Base-by-base conservation (phyloP, 257 asterid genomes). In the Rhazya stricta region DNA sequence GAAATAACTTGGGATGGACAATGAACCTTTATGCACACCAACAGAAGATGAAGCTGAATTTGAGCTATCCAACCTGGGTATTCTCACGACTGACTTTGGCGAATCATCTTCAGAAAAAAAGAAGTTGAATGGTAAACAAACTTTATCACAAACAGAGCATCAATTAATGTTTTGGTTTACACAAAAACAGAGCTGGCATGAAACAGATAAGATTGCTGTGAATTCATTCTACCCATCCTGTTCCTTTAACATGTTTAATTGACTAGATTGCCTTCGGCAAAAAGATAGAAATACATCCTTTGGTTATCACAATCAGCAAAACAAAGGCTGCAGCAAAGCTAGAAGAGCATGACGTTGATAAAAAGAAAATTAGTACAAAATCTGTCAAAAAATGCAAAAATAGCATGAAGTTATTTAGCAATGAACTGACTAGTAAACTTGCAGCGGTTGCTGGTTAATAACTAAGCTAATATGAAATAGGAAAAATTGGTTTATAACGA, bases 41-140 rank as follows among this genome's bases (percentile, higher is more conserved):
- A 54, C 74, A 69, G 80, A 77, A 29, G 88, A 89, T 60, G 80
- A 77, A 29, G 93, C 91, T 46, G 96, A 79, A 73, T 69, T 80
- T 19, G 93, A 86, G 71, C 83, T 76, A 76, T 80, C 74, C 34
- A 88, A 69, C 37, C 76, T 75, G 61, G 91, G 97, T 72, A 94
- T 72, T 81, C 97, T 88, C 79, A 83, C 98, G 39, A 90, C 84
- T 6, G 92, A 84, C 77, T 84, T 81, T 9, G 89, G 88, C 25
- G 96, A 83, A 75, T 90, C 89, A 58, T 93, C 98, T 91, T 65
- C 81, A 79, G 68, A 79, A 29, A 21, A 80, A 21, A 43, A 74
- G 65, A 51, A 15, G 6, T 32, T 10, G 6, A 66, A 27, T n/a
- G 76, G 10, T 3, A 45, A 41, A 36, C 45, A 29, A 60, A 7